phyloP scores from a whole-genome alignment of 2,329 filamentous ascomycete species.

The Colletotrichum euphorbiae region DNA sequence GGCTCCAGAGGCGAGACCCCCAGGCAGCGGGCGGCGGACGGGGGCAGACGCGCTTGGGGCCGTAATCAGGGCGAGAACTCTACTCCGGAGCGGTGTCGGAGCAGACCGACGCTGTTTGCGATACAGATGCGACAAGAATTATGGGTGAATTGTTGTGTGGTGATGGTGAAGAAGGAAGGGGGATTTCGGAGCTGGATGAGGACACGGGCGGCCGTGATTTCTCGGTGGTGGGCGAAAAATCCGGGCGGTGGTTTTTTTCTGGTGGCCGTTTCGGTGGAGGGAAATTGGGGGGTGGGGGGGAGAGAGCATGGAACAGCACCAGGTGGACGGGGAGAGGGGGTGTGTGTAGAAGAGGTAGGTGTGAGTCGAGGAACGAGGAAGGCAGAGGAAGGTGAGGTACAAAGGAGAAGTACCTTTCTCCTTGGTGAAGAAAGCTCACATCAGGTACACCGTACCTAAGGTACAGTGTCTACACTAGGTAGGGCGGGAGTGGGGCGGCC shows the following conservation, averaged over 20 bases:
- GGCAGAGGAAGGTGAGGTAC: not conserved
- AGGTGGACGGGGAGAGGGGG: too few species aligned
- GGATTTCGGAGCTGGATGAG: conserved; percentile 20
- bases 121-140: not conserved
- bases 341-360: not conserved
- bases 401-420: conserved; percentile 1
- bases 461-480: not conserved
- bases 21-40: conserved; percentile 14
- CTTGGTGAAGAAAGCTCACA: not conserved
- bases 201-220: conserved; percentile 38
- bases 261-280: conserved; percentile 14
- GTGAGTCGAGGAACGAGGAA: not conserved
- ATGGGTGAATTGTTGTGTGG: not conserved
- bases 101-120: not conserved
- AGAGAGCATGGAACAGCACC: not conserved
- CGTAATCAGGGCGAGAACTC: not conserved
- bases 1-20: conserved; percentile 37
- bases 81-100: conserved; percentile 26
- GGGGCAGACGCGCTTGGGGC: not conserved
- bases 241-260: conserved; percentile 33
- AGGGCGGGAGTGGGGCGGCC: conserved; percentile 3
- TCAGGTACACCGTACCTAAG: too few species aligned
- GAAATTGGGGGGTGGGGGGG: conserved; percentile 1
- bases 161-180: not conserved
- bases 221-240: conserved; percentile 38